These are phyloP conservation scores for Lumnitzera littorea DNA, from an alignment of 345 rosid genomes.

Conservation along the genomic window DNA sequence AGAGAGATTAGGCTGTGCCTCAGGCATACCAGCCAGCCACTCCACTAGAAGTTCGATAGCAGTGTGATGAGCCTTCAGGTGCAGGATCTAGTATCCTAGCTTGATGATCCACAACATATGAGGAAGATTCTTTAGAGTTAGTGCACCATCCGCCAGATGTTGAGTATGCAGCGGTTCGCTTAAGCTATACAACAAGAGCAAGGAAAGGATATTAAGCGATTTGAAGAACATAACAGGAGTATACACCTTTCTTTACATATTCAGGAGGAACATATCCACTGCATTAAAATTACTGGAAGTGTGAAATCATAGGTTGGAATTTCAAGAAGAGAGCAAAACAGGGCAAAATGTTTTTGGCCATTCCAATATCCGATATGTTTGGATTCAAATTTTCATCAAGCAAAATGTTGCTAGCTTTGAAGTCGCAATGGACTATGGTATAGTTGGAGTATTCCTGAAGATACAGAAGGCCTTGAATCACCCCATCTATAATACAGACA, in stretches of 20 bases:
- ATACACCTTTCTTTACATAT: slow-evolving; percentile 8
- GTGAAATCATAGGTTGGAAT: neutral
- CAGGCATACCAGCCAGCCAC: no score
- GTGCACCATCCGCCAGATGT: no score
- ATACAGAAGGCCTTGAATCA: slow-evolving; percentile 22
- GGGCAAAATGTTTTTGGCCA: slow-evolving; percentile 19
- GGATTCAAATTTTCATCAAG: slow-evolving; percentile 34
- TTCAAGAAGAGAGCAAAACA: neutral
- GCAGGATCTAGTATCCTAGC: no score
- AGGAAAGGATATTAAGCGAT: no score
- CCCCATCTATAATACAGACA: slow-evolving; percentile 13
- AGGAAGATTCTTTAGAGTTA: no score
- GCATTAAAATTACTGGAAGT: neutral
- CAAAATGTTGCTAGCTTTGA: slow-evolving; percentile 36
- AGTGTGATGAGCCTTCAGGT: no score
- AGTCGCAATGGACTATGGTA: slow-evolving; percentile 16
- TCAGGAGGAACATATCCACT: slow-evolving; percentile 15
- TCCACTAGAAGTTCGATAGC: no score
- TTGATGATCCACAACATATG: no score
- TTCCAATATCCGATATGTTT: slow-evolving; percentile 44
- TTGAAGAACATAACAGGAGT: neutral
- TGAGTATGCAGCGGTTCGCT: no score
- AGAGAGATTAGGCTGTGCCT: no score
- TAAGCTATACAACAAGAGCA: no score
- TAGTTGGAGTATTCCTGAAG: slow-evolving; percentile 26